A percentile compares a stretch with the other conserved stretches of the same genome.
phyloP scores from a whole-genome alignment of 179 eudicot genomes.

The Gypsophila paniculata region DNA sequence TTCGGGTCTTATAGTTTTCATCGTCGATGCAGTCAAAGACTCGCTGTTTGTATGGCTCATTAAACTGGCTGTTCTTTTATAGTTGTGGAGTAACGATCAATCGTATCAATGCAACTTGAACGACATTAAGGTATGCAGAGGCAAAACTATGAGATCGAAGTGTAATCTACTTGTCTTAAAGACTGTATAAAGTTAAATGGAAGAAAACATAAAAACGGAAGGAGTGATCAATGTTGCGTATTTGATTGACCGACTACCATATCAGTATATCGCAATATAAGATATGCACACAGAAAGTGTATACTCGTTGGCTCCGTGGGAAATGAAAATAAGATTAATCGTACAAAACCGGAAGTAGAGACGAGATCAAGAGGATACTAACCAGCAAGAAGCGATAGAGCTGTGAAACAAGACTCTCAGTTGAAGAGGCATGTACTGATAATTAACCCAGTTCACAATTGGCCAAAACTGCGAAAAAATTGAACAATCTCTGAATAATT shows the following conservation, averaged over 20 bases:
- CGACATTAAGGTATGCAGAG: too few species aligned
- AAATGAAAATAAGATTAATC: not conserved
- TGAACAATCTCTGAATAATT: not conserved
- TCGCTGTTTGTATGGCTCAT: too few species aligned
- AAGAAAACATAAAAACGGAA: not conserved
- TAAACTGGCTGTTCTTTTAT: too few species aligned
- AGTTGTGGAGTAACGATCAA: too few species aligned
- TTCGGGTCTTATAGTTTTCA: too few species aligned
- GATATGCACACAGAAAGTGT: too few species aligned
- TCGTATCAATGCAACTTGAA: too few species aligned
- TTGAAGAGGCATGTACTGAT: conserved; percentile 60
- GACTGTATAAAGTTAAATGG: too few species aligned
- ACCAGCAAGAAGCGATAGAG: conserved; percentile 58
- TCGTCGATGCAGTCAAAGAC: too few species aligned
- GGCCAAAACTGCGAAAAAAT: conserved; percentile 50
- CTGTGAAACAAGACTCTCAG: conserved; percentile 55
- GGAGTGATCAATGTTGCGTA: not conserved
- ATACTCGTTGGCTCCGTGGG: too few species aligned
- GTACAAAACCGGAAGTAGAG: not conserved
- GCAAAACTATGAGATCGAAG: too few species aligned
- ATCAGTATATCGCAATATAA: not conserved
- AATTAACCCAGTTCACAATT: conserved; percentile 50
- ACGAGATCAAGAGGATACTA: conserved; percentile 15
- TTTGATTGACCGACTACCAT: not conserved
- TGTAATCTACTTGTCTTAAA: too few species aligned